Base-by-base conservation (phyloP, 2,329 filamentous ascomycete genomes). In the Drechslerella dactyloides region DNA sequence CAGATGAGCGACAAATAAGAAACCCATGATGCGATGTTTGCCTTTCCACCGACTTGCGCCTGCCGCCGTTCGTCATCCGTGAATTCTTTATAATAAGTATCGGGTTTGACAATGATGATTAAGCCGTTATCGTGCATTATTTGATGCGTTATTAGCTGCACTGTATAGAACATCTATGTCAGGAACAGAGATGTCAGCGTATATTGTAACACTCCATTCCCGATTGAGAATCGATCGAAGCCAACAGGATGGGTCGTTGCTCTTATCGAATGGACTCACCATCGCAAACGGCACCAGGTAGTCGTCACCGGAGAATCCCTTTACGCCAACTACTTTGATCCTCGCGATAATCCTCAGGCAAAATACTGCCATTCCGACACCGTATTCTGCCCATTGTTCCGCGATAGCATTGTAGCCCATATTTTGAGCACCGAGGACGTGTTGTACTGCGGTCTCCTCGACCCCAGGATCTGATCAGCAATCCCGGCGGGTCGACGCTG, bases 1-100 rank as follows among this genome's bases (percentile, higher is more conserved):
- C 69, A 73, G 17, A 73, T 73, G 17, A 73, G 58, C 4, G 69
- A 73, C 11, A 44, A 30, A 30, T 73, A 73, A n/a, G 69, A 66
- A 13, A 73, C 59, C 69, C 69, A 73, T 1, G 69, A 73, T 48
- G 57, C 37, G 50, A 73, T 55, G 40, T 73, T 73, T 6, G 63
- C 63, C 13, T 73, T 73, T 17, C 62, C 61, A 2, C 69, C 69
- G 40, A 68, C 48, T 37, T 66, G 69, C 6, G 68, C 60, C 15
- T 19, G 27, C 15, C 51, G 21, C 35, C 55, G 48, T 27, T 72
- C 50, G 1, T n/a, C 17, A 8, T 64, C 60, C 1, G 48, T 61
- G 44, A 65, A 72, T 11, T 72, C 55, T 13, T 64, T 15, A 21
- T 60, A 61, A 40, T 65, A 72, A 1, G 50, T 72, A 33, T 72